Evolutionary conservation across 176 grass and related monocot species (phyloP), one percentile per base, ranked within the genome.

Genomic region (Rhynchospora breviuscula): DNA sequence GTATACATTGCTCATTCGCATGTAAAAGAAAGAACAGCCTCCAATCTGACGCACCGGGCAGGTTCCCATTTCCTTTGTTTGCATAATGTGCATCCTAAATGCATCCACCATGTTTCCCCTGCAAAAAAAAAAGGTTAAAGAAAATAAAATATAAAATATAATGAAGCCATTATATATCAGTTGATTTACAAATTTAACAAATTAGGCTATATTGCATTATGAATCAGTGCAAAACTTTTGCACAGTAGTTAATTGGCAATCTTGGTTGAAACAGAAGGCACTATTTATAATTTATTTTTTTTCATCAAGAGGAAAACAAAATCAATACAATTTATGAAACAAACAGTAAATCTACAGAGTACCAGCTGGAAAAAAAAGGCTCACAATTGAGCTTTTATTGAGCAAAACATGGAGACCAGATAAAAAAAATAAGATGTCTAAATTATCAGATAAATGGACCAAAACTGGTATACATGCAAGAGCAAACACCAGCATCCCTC

Each of bases 81-180:
- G 94, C 94, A 97, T 97, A 67, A 97, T 97, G 89, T 97, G 94
- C 86, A 87, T 97, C 81, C 94, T 90, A 83, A 97, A 97, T 67
- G 94, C 94, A 88, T 97, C 94, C 89, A 97, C 94, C 94, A 93
- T 97, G 86, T 97, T 97, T 63, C 94, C 94, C 82, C 94, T 97
- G 84, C 59, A 78, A 5, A 2, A 84, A 2, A 84, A 57, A 1
- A 14, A 4, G 47, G 57, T 59, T 18, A 10, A 68, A 82, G 67
- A 82, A 63, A 33, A 5, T 21, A 31, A 81, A 40, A 40, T 40
- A 40, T 57, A 53, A 48, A 57, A 53, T 8, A 15, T 22, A 51
- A 73, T 47, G 67, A 73, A 25, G 10, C 11, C 69, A 73, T 73
- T 51, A 3, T 73, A 11, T 73, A 73, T 25, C 19, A 73, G n/a